Evolutionary conservation across 176 grass and related monocot species (phyloP).

Genomic region (Puccinellia tenuiflora): DNA sequence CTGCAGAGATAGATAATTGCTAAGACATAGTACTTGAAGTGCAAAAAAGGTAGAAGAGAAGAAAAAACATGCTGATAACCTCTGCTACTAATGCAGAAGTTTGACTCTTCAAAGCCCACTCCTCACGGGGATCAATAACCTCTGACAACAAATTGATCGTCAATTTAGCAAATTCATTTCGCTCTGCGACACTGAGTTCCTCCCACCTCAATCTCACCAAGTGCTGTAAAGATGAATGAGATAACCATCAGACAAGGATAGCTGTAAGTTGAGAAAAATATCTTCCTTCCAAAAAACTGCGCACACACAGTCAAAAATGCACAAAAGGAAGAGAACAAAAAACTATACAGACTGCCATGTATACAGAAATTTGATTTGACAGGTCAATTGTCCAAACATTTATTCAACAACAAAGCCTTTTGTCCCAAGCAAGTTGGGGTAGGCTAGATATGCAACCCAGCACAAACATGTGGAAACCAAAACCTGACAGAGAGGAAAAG

Average conservation of each 20-base stretch:
- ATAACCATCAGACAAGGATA: conserved; percentile 19
- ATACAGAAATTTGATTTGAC: neutral
- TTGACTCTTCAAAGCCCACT: conserved; percentile 99
- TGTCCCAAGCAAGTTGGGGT: no score
- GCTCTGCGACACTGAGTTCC: conserved; percentile 67
- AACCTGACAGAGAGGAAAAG: no score
- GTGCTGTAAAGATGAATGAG: conserved; percentile 58
- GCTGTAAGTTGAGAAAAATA: conserved; percentile 1
- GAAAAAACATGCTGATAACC: conserved; percentile 37
- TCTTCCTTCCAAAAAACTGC: neutral
- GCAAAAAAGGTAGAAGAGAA: conserved; percentile 11
- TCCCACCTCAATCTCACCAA: conserved; percentile 97
- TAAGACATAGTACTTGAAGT: conserved; percentile 15
- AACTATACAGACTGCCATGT: neutral
- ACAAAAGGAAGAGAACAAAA: neutral
- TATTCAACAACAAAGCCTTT: neutral
- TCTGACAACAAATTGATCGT: conserved; percentile 75
- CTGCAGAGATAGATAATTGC: conserved; percentile 42
- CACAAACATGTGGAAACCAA: no score
- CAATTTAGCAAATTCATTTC: conserved; percentile 86
- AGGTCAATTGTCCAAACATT: neutral
- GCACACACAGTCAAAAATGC: neutral
- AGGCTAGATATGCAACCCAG: no score
- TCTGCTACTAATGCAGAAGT: conserved; percentile 92
- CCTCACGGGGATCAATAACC: conserved; percentile 69